Evolutionary conservation across 2,329 filamentous ascomycete species (phyloP).

Genomic region (Atkinsonella hypoxylon): DNA sequence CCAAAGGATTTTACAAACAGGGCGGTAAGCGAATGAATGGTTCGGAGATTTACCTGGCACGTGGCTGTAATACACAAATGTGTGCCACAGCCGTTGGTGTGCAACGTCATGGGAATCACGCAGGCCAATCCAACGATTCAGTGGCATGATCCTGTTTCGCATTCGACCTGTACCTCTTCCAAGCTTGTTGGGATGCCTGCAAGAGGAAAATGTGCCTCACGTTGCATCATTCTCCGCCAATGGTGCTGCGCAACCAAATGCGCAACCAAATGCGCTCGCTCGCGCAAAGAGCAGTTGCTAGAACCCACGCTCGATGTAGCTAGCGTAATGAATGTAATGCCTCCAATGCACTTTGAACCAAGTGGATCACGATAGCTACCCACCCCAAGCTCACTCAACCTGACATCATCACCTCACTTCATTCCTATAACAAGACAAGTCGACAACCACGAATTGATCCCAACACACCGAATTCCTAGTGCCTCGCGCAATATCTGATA

Average conservation of each 20-base stretch:
- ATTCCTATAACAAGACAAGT: background rate
- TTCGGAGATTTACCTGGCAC: background rate
- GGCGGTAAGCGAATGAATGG: background rate
- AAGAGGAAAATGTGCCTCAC: too few species aligned
- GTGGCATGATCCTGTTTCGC: too few species aligned
- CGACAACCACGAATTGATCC: background rate
- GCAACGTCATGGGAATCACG: too few species aligned
- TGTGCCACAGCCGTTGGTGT: background rate
- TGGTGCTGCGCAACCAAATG: too few species aligned
- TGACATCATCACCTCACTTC: background rate
- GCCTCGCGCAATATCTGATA: too few species aligned
- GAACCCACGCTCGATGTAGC: background rate
- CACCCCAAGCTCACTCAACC: background rate
- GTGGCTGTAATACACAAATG: background rate
- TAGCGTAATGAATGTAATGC: background rate
- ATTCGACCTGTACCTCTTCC: too few species aligned
- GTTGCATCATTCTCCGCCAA: too few species aligned
- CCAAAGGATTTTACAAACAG: background rate
- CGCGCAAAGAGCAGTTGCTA: background rate
- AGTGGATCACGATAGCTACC: background rate
- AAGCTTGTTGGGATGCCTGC: too few species aligned
- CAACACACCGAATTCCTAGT: background rate
- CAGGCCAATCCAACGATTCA: too few species aligned
- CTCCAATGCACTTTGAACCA: background rate
- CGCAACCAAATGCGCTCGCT: too few species aligned